Percentiles rank a stretch among this genome's conserved stretches.
These are phyloP conservation scores for Citropsis articulata DNA, from an alignment of 345 rosid species.

Conservation along the genomic window DNA sequence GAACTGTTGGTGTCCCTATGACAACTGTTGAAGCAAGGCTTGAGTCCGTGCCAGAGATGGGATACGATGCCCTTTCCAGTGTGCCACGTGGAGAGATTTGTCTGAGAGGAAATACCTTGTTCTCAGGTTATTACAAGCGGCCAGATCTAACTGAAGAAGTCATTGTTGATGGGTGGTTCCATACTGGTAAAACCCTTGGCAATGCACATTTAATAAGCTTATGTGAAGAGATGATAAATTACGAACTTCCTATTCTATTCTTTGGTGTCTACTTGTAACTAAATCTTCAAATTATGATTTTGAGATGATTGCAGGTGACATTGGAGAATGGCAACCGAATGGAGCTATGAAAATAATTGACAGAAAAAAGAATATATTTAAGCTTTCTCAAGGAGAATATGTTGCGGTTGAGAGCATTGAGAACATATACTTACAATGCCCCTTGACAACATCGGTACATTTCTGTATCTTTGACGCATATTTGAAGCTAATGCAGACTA, in stretches of 20 bases:
- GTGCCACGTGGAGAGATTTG: conserved; percentile 85
- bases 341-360: conserved; percentile 92
- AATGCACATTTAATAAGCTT: neutral
- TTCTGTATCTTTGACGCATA: neutral
- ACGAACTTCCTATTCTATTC: neutral
- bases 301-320: conserved; percentile 55
- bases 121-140: conserved; percentile 92
- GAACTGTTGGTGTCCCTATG: conserved; percentile 93
- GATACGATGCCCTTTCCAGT: conserved; percentile 73
- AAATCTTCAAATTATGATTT: conserved; percentile 11
- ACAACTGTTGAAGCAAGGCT: conserved; percentile 89
- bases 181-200: conserved; percentile 54
- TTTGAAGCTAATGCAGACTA: neutral
- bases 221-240: neutral
- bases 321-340: conserved; percentile 85
- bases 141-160: conserved; percentile 82
- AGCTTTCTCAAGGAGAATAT: conserved; percentile 95
- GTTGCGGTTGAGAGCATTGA: conserved; percentile 89
- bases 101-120: conserved; percentile 72
- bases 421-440: conserved; percentile 67
- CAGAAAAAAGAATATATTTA: conserved; percentile 93
- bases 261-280: neutral
- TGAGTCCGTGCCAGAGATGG: conserved; percentile 92
- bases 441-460: conserved; percentile 67
- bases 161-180: conserved; percentile 90